Conservation (phyloP, 169 alveolate genomes). For the Plasmodium gaboni region DNA sequence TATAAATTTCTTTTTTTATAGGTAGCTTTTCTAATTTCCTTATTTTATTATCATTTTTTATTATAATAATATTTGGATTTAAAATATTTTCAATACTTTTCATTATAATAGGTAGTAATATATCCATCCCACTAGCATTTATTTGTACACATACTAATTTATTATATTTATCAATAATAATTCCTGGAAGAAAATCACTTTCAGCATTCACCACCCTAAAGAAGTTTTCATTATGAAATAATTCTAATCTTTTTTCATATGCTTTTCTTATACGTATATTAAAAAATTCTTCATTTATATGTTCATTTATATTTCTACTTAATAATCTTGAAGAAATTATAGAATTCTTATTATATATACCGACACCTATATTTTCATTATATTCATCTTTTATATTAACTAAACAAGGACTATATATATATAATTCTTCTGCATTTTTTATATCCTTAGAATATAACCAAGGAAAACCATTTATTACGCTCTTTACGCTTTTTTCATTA, state of each 20-base stretch:
- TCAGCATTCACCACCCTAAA: conserved; percentile 79
- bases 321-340: conserved; percentile 59
- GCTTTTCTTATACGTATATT: conserved; percentile 56
- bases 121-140: conserved; percentile 80
- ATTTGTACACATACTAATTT: conserved; percentile 50
- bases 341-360: conserved; percentile 74
- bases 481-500: conserved; percentile 53
- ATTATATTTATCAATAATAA: conserved; percentile 76
- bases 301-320: conserved; percentile 52
- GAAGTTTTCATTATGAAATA: conserved; percentile 67
- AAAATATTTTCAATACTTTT: conserved; percentile 63
- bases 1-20: conserved; percentile 54
- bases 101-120: conserved; percentile 36
- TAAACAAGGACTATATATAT: conserved; percentile 54
- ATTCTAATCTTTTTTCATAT: conserved; percentile 58
- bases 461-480: conserved; percentile 69
- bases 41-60: conserved; percentile 72
- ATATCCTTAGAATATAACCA: conserved; percentile 78
- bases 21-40: conserved; percentile 74
- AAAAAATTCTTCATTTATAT: conserved; percentile 73
- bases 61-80: conserved; percentile 47
- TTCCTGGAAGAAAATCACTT: conserved; percentile 79
- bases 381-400: conserved; percentile 74
- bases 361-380: conserved; percentile 71
- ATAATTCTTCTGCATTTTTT: conserved; percentile 63